Evolutionary conservation across 208 protist genomes (phyloP).

Genomic region (Spironucleus salmonicida): DNA sequence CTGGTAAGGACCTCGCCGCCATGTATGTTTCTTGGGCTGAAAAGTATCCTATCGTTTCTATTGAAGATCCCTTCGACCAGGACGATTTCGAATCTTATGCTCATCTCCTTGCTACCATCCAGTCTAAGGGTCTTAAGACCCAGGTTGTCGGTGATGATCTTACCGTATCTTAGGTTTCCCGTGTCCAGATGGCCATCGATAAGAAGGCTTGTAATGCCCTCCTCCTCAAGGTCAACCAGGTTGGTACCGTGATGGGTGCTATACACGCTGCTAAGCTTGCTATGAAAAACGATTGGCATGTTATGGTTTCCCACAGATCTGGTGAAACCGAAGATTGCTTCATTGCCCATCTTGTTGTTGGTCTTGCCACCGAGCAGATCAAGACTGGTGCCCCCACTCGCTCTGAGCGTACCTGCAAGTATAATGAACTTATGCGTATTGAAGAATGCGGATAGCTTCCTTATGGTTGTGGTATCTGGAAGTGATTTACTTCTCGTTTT

Average conservation of each 20-base stretch:
- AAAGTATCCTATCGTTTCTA: slow-evolving; percentile 84
- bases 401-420: slow-evolving; percentile 85
- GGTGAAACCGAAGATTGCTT: slow-evolving; percentile 94
- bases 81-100: slow-evolving; percentile 66
- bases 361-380: slow-evolving; percentile 75
- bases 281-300: slow-evolving; percentile 57
- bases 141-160: slow-evolving; percentile 96
- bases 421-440: slow-evolving; percentile 96
- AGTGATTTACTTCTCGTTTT: slow-evolving; percentile 32
- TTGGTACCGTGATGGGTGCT: slow-evolving; percentile 83
- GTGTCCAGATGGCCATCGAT: slow-evolving; percentile 69
- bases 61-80: slow-evolving; percentile 97
- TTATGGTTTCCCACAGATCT: slow-evolving; percentile 81
- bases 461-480: slow-evolving; percentile 33
- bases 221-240: slow-evolving; percentile 97
- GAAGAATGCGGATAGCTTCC: slow-evolving; percentile 62
- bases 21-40: slow-evolving; percentile 65
- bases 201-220: slow-evolving; percentile 79
- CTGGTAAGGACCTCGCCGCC: slow-evolving; percentile 58
- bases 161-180: slow-evolving; percentile 81
- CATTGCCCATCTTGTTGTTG: slow-evolving; percentile 92
- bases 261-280: slow-evolving; percentile 77
- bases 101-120: slow-evolving; percentile 52
- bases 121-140: slow-evolving; percentile 51
- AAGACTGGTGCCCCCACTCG: slow-evolving; percentile 95